These are phyloP conservation scores for Aspergillus chevalieri DNA, from an alignment of 2,329 filamentous ascomycete species.

Conservation along the genomic window DNA sequence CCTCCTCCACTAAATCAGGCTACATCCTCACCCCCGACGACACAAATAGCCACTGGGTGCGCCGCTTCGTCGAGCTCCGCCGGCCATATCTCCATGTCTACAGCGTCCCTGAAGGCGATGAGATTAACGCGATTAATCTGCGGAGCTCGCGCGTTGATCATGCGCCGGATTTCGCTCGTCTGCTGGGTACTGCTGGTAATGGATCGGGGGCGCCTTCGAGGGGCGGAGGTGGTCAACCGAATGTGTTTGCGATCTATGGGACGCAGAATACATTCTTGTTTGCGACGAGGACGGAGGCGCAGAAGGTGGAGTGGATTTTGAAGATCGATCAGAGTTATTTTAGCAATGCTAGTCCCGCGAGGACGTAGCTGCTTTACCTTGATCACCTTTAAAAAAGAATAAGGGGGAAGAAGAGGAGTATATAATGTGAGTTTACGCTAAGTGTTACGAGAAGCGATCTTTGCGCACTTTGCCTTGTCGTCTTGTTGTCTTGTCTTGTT, in stretches of 20 bases:
- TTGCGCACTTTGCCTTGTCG: no score
- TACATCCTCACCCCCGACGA: constrained; percentile 81
- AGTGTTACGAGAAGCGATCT: no score
- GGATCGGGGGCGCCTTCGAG: constrained; percentile 25
- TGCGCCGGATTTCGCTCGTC: constrained; percentile 74
- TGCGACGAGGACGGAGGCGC: constrained; percentile 76
- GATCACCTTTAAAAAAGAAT: no score
- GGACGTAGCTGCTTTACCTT: no score
- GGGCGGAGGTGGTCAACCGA: constrained; percentile 43
- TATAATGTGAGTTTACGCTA: no score
- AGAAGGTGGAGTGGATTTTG: constrained; percentile 96
- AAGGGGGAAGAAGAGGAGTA: no score
- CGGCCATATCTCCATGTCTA: constrained; percentile 90
- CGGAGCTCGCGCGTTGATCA: constrained; percentile 87
- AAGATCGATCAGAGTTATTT: constrained; percentile 81
- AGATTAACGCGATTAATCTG: constrained; percentile 82
- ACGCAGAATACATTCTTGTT: constrained; percentile 95
- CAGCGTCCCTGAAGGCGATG: constrained; percentile 76
- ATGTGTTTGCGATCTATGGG: constrained; percentile 91
- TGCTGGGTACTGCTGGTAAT: constrained; percentile 53
- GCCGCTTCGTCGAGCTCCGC: constrained; percentile 86
- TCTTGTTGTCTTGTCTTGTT: no score
- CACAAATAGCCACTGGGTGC: constrained; percentile 73
- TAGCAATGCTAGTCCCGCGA: constrained; percentile 18
- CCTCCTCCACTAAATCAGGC: constrained; percentile 73